Conservation (phyloP, 208 protist species). For the Leishmania turanica region DNA sequence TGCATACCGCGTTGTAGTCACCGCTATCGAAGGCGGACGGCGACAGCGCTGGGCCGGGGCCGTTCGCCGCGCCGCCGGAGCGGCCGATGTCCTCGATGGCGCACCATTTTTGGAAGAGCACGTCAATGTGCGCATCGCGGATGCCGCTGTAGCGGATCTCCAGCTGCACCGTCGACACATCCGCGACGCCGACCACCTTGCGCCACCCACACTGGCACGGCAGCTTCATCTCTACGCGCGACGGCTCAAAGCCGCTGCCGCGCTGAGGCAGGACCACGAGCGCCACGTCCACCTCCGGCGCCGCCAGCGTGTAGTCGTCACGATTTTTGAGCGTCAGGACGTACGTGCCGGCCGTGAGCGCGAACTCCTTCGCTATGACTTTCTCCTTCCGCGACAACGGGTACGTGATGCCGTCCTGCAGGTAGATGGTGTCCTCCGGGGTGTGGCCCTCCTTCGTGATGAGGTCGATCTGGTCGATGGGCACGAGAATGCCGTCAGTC, state of each 20-base stretch:
- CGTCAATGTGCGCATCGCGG: conserved; percentile 74
- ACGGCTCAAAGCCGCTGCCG: conserved; percentile 31
- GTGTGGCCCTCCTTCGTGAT: conserved; percentile 49
- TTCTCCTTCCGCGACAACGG: conserved; percentile 53
- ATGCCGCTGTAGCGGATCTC: conserved; percentile 54
- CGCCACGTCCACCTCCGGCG: conserved; percentile 50
- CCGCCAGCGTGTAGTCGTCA: conserved; percentile 76
- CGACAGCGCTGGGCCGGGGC: conserved; percentile 18
- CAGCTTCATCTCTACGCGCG: conserved; percentile 42
- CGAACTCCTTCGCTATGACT: conserved; percentile 44
- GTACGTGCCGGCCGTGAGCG: conserved; percentile 67
- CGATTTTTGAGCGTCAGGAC: conserved; percentile 70
- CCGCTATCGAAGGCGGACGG: conserved; percentile 28
- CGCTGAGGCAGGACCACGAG: conserved; percentile 46
- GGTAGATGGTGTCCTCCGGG: conserved; percentile 48
- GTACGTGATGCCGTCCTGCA: conserved; percentile 46
- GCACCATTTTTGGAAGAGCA: conserved; percentile 59
- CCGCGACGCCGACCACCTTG: conserved; percentile 56
- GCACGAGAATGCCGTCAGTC: conserved; percentile 70
- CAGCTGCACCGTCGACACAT: conserved; percentile 41
- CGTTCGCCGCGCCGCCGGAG: not conserved
- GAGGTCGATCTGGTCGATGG: conserved; percentile 58
- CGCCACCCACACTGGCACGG: conserved; percentile 68
- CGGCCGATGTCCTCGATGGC: conserved; percentile 18
- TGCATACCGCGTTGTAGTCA: conserved; percentile 2